Percentiles rank a stretch among this genome's conserved stretches.
phyloP scores from a whole-genome alignment of 2,329 filamentous ascomycete genomes.

The Penicillium sp. region DNA sequence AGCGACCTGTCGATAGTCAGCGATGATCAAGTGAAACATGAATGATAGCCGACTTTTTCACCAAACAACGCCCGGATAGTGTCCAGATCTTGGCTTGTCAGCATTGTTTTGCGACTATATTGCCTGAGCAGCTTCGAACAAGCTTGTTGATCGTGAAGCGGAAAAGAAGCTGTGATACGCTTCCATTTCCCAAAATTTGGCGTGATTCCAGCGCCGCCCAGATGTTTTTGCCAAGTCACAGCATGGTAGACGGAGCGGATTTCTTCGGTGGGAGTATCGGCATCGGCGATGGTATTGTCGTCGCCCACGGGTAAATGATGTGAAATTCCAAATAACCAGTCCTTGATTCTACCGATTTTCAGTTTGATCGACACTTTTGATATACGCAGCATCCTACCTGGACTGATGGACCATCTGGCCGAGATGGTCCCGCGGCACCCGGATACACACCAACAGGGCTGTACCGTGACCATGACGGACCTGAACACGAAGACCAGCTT shows the following conservation, averaged over 20 bases:
- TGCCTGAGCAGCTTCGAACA: slow-evolving; percentile 70
- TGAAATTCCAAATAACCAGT: slow-evolving; percentile 88
- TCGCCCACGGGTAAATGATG: slow-evolving; percentile 69
- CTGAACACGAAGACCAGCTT: slow-evolving; percentile 78
- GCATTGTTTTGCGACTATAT: slow-evolving; percentile 62
- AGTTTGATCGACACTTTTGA: too few species aligned
- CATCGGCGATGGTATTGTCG: slow-evolving; percentile 64
- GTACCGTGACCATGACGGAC: slow-evolving; percentile 72
- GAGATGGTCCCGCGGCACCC: slow-evolving; percentile 70
- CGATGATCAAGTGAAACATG: neutral
- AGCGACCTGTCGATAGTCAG: slow-evolving; percentile 54
- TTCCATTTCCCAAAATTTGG: slow-evolving; percentile 65
- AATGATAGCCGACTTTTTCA: slow-evolving; percentile 54
- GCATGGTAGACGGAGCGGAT: slow-evolving; percentile 82
- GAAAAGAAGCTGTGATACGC: slow-evolving; percentile 69
- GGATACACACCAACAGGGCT: slow-evolving; percentile 76
- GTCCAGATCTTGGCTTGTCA: slow-evolving; percentile 61
- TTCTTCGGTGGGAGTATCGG: slow-evolving; percentile 80
- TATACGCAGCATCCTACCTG: slow-evolving; percentile 47
- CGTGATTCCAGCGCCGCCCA: slow-evolving; percentile 74
- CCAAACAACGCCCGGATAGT: slow-evolving; percentile 71
- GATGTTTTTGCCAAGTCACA: slow-evolving; percentile 64
- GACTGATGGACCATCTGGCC: slow-evolving; percentile 77
- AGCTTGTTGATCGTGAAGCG: slow-evolving; percentile 69
- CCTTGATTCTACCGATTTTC: slow-evolving; percentile 60